Evolutionary conservation across 345 rosid species (phyloP).

Genomic region (Rhodomyrtus tomentosa): DNA sequence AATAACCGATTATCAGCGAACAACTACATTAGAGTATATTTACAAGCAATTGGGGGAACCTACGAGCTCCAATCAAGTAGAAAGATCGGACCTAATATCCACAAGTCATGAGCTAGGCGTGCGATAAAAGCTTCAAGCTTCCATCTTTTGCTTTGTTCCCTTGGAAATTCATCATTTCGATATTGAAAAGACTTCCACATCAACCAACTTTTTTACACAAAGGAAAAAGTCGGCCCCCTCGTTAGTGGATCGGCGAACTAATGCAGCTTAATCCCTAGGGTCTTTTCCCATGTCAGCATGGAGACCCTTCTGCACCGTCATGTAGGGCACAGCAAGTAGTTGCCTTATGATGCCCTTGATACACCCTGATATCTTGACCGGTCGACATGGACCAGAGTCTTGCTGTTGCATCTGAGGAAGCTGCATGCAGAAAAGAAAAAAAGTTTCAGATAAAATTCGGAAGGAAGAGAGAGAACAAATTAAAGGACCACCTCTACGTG

Average conservation of each 20-base stretch:
- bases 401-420: constrained; percentile 87
- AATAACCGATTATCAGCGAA: neutral
- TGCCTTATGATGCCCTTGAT: constrained; percentile 92
- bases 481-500: neutral
- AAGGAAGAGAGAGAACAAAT: neutral
- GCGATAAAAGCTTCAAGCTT: neutral
- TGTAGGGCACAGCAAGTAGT: constrained; percentile 94
- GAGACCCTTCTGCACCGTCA: constrained; percentile 59
- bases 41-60: neutral
- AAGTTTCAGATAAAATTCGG: neutral
- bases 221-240: neutral
- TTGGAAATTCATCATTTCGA: neutral
- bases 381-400: constrained; percentile 71
- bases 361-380: constrained; percentile 54
- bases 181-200: neutral
- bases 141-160: neutral
- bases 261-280: neutral
- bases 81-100: neutral
- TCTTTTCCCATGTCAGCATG: constrained; percentile 11
- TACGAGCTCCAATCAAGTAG: neutral
- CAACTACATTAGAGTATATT: neutral
- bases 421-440: constrained; percentile 16
- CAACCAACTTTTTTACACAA: neutral
- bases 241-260: neutral
- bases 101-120: neutral